Percentiles rank a stretch among this genome's conserved stretches.
Conservation (phyloP, 2,329 filamentous ascomycete genomes). For the Curvularia hawaiiensis region DNA sequence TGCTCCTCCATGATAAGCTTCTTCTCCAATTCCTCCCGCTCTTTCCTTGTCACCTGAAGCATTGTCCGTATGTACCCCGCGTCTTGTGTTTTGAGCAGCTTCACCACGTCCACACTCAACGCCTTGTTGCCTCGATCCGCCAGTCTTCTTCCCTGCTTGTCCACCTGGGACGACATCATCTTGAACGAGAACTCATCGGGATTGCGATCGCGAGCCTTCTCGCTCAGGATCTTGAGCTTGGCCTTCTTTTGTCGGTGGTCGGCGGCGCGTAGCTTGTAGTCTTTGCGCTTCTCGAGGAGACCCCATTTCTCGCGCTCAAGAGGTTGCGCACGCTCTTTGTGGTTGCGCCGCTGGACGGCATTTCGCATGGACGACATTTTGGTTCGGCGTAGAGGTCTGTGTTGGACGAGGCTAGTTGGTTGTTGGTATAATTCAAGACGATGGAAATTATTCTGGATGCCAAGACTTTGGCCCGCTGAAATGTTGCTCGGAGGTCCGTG, state of each 20-base stretch:
- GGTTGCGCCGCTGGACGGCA: conserved; percentile 72
- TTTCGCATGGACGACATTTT: conserved; percentile 45
- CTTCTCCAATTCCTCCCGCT: conserved; percentile 57
- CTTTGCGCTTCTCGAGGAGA: conserved; percentile 94
- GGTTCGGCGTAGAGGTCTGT: conserved; percentile 6
- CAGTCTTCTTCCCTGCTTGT: conserved; percentile 51
- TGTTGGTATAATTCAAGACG: background rate
- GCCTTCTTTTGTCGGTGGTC: conserved; percentile 68
- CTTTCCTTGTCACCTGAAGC: conserved; percentile 59
- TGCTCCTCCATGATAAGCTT: conserved; percentile 45
- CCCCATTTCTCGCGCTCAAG: conserved; percentile 83
- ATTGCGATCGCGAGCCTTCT: conserved; percentile 66
- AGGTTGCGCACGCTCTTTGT: conserved; percentile 89
- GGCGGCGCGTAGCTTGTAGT: conserved; percentile 68
- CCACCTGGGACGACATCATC: conserved; percentile 62
- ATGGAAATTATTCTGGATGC: conserved; percentile 13
- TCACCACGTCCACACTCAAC: conserved; percentile 62
- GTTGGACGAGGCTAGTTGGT: background rate
- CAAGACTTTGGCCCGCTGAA: conserved; percentile 8
- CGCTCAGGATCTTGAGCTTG: conserved; percentile 62
- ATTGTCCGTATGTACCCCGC: conserved; percentile 65
- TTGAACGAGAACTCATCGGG: conserved; percentile 70
- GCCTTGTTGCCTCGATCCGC: conserved; percentile 54
- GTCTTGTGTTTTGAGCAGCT: conserved; percentile 70
- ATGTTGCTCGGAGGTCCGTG: conserved; percentile 1